Evolutionary conservation across 2,329 filamentous ascomycete genomes (phyloP).

Genomic region (Diaporthe citrichinensis): DNA sequence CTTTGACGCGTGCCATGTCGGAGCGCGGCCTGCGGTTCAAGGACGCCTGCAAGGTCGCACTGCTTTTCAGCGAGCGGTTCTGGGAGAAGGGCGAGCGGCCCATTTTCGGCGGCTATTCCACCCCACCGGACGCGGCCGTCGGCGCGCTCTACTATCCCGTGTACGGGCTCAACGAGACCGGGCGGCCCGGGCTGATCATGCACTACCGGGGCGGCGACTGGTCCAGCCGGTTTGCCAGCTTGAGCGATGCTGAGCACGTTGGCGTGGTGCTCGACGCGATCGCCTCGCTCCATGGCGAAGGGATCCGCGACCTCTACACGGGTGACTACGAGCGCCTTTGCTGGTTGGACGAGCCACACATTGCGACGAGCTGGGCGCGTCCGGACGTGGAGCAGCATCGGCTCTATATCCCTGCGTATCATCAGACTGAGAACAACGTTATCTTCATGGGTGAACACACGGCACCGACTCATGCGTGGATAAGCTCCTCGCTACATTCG

Average conservation of each 20-base stretch:
- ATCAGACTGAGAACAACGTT: slow-evolving; percentile 76
- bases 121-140: slow-evolving; percentile 68
- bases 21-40: slow-evolving; percentile 56
- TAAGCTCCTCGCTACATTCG: slow-evolving; percentile 76
- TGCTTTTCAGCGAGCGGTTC: slow-evolving; percentile 77
- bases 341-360: slow-evolving; percentile 74
- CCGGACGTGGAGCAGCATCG: slow-evolving; percentile 76
- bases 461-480: slow-evolving; percentile 80
- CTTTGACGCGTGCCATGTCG: slow-evolving; percentile 62
- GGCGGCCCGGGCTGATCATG: slow-evolving; percentile 73
- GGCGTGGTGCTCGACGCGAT: slow-evolving; percentile 75
- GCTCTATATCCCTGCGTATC: slow-evolving; percentile 80
- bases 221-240: slow-evolving; percentile 57
- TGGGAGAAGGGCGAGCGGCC: slow-evolving; percentile 65
- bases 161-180: slow-evolving; percentile 75
- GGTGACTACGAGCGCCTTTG: slow-evolving; percentile 75
- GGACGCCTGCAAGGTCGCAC: slow-evolving; percentile 70
- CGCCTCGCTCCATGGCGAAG: slow-evolving; percentile 73
- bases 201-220: slow-evolving; percentile 66
- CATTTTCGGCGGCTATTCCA: slow-evolving; percentile 76
- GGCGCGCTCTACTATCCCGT: slow-evolving; percentile 76
- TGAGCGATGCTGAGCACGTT: slow-evolving; percentile 73
- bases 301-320: slow-evolving; percentile 73
- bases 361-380: slow-evolving; percentile 73
- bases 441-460: slow-evolving; percentile 80